Percentiles rank a stretch among this genome's conserved stretches.
phyloP scores from a whole-genome alignment of 2,329 filamentous ascomycete species.

The Fusarium irregulare region DNA sequence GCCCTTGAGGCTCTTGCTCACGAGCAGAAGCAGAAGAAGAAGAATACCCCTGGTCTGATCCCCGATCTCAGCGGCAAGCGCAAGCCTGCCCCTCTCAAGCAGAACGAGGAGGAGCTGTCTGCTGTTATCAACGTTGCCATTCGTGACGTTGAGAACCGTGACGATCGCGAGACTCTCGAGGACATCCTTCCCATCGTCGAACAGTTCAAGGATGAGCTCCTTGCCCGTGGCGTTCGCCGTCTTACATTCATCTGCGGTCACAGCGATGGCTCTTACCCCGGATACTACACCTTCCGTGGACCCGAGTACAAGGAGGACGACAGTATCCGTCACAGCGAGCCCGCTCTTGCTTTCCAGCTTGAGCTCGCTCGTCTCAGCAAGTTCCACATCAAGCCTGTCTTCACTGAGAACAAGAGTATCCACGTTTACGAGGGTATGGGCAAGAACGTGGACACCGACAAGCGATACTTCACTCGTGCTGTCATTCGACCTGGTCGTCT shows the following conservation, averaged over 20 bases:
- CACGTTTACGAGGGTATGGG: conserved; percentile 98
- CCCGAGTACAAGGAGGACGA: conserved; percentile 89
- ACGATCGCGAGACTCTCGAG: conserved; percentile 82
- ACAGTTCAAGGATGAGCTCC: conserved; percentile 84
- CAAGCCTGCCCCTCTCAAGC: conserved; percentile 55
- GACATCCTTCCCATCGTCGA: conserved; percentile 82
- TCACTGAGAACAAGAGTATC: conserved; percentile 99
- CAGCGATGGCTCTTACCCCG: conserved; percentile 92
- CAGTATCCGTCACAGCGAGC: conserved; percentile 97
- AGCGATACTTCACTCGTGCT: conserved; percentile 97
- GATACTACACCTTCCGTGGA: conserved; percentile 98
- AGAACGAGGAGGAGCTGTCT: conserved; percentile 76
- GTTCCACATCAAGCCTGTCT: conserved; percentile 98
- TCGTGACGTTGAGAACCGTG: conserved; percentile 83
- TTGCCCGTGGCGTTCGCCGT: conserved; percentile 84
- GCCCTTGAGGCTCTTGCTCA: conserved; percentile 85
- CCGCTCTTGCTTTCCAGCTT: conserved; percentile 97
- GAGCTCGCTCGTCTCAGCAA: conserved; percentile 93
- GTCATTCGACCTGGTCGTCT: conserved; percentile 94
- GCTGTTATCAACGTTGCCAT: conserved; percentile 94
- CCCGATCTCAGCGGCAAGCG: conserved; percentile 81
- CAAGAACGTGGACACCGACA: conserved; percentile 94
- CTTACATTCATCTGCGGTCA: conserved; percentile 97
- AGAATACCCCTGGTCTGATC: conserved; percentile 68
- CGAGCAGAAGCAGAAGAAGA: conserved; percentile 67